These are phyloP conservation scores for Diaporthe eres DNA, from an alignment of 2,329 filamentous ascomycete species.

Conservation along the genomic window DNA sequence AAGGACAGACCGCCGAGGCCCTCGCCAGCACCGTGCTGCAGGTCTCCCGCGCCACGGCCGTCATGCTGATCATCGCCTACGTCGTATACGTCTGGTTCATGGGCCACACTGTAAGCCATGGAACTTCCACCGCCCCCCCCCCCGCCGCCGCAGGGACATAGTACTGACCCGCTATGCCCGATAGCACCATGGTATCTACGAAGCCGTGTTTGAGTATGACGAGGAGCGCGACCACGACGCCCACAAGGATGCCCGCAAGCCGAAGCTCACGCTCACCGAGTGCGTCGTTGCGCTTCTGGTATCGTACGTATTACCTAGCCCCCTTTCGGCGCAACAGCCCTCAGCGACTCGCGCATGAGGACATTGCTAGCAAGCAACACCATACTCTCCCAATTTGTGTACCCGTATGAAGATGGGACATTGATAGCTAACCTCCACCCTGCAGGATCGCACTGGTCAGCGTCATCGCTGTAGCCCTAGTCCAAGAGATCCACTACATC, in stretches of 20 bases:
- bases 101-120: constrained; percentile 57
- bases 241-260: constrained; percentile 63
- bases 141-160: neutral
- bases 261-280: constrained; percentile 73
- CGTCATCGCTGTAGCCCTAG: constrained; percentile 68
- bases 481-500: constrained; percentile 68
- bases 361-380: neutral
- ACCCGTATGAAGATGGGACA: too few relatives aligned
- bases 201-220: constrained; percentile 70
- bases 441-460: constrained; percentile 31
- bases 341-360: neutral
- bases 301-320: constrained; percentile 46
- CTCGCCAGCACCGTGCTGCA: constrained; percentile 61
- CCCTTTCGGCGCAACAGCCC: neutral
- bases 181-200: constrained; percentile 70
- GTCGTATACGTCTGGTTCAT: constrained; percentile 70
- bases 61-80: constrained; percentile 72
- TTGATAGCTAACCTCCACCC: neutral
- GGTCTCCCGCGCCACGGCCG: constrained; percentile 71
- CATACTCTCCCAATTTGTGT: too few relatives aligned
- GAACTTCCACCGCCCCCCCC: too few relatives aligned
- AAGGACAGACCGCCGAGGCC: constrained; percentile 29
- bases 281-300: constrained; percentile 68
- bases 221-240: constrained; percentile 57
- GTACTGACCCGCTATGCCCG: neutral